A percentile compares a stretch with the other conserved stretches of the same genome.
These are phyloP conservation scores for Podospora anserina DNA, from an alignment of 495 filamentous ascomycete genomes.

Conservation along the genomic window DNA sequence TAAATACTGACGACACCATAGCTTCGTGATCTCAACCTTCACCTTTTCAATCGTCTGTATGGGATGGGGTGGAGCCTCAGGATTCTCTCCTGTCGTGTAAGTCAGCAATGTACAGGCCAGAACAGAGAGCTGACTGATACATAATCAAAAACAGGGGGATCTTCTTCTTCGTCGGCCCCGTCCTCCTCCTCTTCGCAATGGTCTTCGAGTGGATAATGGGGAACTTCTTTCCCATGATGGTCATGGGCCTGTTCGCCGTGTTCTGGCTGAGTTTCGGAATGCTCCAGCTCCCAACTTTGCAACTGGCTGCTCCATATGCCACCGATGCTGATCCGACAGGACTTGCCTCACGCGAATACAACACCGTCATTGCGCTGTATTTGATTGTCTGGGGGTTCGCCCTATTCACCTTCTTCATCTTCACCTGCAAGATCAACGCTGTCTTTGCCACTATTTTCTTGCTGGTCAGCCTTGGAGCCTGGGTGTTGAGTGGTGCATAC, in stretches of 20 bases:
- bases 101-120: conserved; percentile 9
- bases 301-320: conserved; percentile 47
- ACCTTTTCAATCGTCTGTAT: conserved; percentile 49
- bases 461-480: conserved; percentile 46
- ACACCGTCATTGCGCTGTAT: conserved; percentile 48
- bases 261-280: conserved; percentile 57
- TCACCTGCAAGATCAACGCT: conserved; percentile 52
- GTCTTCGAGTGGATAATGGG: conserved; percentile 52
- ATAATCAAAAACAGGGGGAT: conserved; percentile 40
- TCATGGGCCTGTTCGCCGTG: conserved; percentile 54
- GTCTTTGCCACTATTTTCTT: conserved; percentile 54
- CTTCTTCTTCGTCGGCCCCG: conserved; percentile 54
- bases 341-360: conserved; percentile 43
- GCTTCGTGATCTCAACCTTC: conserved; percentile 51
- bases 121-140: not conserved
- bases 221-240: conserved; percentile 57
- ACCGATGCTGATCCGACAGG: conserved; percentile 45
- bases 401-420: conserved; percentile 54
- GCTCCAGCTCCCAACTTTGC: conserved; percentile 50
- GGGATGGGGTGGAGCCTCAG: conserved; percentile 54
- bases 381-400: conserved; percentile 57
- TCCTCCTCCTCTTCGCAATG: conserved; percentile 46
- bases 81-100: conserved; percentile 49
- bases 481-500: conserved; percentile 50
- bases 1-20: conserved; percentile 13